phyloP scores from a whole-genome alignment of 305 asterid species.

The Lippia alba region DNA sequence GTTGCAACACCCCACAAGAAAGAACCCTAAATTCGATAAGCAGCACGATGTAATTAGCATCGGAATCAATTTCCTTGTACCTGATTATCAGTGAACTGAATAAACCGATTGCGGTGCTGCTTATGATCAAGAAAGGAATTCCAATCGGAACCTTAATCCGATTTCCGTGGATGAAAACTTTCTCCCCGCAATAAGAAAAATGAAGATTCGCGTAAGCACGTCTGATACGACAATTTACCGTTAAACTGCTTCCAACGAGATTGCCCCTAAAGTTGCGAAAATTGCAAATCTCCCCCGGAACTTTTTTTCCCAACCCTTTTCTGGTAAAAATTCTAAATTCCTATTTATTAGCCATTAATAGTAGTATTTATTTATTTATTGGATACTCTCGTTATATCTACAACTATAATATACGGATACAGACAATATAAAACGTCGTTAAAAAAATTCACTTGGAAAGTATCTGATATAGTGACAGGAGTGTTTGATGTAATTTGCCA shows the following conservation, averaged over 20 bases:
- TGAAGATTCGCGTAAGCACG: neutral
- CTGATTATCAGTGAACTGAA: constrained; percentile 31
- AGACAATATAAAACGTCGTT: too few species aligned
- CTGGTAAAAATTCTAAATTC: too few species aligned
- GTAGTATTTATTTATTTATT: too few species aligned
- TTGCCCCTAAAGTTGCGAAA: neutral
- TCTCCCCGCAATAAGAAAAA: neutral
- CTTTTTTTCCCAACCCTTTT: too few species aligned
- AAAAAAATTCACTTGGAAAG: too few species aligned
- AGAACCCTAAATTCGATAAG: constrained; percentile 9
- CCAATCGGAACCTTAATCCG: constrained; percentile 26
- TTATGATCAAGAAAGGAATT: constrained; percentile 6
- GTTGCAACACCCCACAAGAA: neutral
- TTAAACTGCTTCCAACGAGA: neutral
- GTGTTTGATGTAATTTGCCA: too few species aligned
- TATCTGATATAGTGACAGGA: too few species aligned
- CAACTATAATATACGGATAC: too few species aligned
- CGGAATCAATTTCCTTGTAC: constrained; percentile 23
- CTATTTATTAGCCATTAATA: too few species aligned
- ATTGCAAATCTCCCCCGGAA: constrained; percentile 2
- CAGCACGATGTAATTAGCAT: constrained; percentile 4
- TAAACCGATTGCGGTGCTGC: neutral
- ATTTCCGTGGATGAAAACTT: constrained; percentile 4
- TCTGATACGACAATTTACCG: neutral
- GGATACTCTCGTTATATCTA: too few species aligned